Evolutionary conservation across 2,329 filamentous ascomycete genomes (phyloP).

Genomic region (Alternaria sp.): DNA sequence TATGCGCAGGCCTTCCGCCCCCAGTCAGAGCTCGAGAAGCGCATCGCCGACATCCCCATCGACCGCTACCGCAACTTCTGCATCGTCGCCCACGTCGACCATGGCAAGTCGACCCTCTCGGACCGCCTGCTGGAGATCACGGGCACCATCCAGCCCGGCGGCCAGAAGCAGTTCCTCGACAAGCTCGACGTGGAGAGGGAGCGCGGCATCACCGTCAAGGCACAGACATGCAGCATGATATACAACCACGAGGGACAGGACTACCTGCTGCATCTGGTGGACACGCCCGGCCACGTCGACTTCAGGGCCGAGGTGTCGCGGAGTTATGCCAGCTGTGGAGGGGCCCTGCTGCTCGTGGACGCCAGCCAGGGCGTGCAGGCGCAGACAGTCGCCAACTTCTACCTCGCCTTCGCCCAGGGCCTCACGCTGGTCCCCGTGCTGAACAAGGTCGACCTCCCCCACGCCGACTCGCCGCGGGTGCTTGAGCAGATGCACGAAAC

Average conservation of each 20-base stretch:
- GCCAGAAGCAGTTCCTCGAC: conserved; percentile 94
- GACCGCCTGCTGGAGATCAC: conserved; percentile 93
- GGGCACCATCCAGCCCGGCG: conserved; percentile 83
- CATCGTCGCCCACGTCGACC: conserved; percentile 97
- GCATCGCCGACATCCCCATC: conserved; percentile 77
- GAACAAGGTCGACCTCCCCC: conserved; percentile 94
- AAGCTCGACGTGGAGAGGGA: conserved; percentile 97
- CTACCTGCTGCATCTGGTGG: conserved; percentile 92
- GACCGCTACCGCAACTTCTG: conserved; percentile 92
- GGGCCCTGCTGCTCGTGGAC: conserved; percentile 86
- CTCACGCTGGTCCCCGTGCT: conserved; percentile 87
- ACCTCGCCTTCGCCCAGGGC: conserved; percentile 92
- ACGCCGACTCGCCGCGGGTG: conserved; percentile 84
- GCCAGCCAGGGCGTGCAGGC: conserved; percentile 96
- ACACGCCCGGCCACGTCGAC: conserved; percentile 97
- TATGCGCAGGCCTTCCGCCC: conserved; percentile 49
- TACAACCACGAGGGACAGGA: conserved; percentile 86
- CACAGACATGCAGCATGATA: conserved; percentile 97
- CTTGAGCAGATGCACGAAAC: conserved; percentile 83
- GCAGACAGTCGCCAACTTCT: conserved; percentile 98
- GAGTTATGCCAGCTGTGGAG: conserved; percentile 94
- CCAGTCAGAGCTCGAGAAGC: conserved; percentile 63
- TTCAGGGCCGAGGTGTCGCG: conserved; percentile 95
- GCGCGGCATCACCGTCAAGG: conserved; percentile 97
- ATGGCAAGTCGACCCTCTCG: conserved; percentile 95